Evolutionary conservation across 495 filamentous ascomycete genomes (phyloP).

Genomic region (Achaetomiella virescens): DNA sequence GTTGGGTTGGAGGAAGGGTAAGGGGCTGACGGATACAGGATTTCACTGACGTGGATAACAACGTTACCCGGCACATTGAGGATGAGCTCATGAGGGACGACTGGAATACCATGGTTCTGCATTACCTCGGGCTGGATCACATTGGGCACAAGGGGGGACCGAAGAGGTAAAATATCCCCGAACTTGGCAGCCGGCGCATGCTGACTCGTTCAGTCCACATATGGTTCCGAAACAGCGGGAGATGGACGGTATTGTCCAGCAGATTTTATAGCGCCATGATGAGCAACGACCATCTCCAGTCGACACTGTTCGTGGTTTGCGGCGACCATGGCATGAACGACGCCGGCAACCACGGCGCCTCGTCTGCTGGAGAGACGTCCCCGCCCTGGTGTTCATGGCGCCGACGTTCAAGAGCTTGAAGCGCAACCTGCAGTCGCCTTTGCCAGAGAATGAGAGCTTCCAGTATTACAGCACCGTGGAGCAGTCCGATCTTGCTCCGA

Average conservation of each 20-base stretch:
- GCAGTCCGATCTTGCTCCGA: slow-evolving; percentile 89
- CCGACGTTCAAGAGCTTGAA: slow-evolving; percentile 65
- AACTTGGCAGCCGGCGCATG: background rate
- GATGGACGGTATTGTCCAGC: slow-evolving; percentile 78
- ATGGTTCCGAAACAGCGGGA: slow-evolving; percentile 92
- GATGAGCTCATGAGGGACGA: slow-evolving; percentile 67
- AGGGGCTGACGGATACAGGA: slow-evolving; percentile 53
- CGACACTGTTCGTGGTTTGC: slow-evolving; percentile 76
- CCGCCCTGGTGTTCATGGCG: slow-evolving; percentile 86
- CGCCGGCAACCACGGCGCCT: slow-evolving; percentile 93
- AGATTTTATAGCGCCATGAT: slow-evolving; percentile 74
- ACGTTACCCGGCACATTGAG: slow-evolving; percentile 87
- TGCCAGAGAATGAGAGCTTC: slow-evolving; percentile 51
- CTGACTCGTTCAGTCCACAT: slow-evolving; percentile 53
- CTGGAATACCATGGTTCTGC: slow-evolving; percentile 90
- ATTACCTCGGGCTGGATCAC: slow-evolving; percentile 94
- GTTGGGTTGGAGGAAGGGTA: background rate
- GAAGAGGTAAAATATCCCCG: slow-evolving; percentile 49
- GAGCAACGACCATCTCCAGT: slow-evolving; percentile 58
- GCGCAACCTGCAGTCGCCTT: slow-evolving; percentile 38
- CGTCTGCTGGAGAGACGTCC: slow-evolving; percentile 86
- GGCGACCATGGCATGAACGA: slow-evolving; percentile 99
- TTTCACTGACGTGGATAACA: slow-evolving; percentile 95
- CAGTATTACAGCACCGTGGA: slow-evolving; percentile 78
- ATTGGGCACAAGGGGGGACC: slow-evolving; percentile 96